Evolutionary conservation across 2,329 filamentous ascomycete genomes (phyloP).

Genomic region (Colletotrichum acutatum): DNA sequence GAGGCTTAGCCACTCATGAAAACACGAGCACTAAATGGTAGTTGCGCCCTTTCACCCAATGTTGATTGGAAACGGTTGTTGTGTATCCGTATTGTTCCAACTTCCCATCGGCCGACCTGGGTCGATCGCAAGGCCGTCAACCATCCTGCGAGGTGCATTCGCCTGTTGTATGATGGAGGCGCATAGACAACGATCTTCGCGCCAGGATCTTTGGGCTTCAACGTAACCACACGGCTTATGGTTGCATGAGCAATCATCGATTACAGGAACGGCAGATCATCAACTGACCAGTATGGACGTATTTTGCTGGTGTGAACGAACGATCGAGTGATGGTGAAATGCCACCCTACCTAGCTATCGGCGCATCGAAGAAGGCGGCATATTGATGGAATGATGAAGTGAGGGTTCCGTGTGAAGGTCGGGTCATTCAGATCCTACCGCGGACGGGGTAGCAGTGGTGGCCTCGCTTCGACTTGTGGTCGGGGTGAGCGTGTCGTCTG

Average conservation of each 20-base stretch:
- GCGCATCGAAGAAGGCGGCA: neutral
- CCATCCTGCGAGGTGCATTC: neutral
- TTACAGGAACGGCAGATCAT: conserved; percentile 24
- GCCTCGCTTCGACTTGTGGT: neutral
- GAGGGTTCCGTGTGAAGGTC: neutral
- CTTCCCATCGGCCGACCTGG: neutral
- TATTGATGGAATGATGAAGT: neutral
- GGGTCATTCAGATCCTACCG: neutral
- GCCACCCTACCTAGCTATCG: neutral
- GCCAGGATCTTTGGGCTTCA: conserved; percentile 8
- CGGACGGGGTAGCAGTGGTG: neutral
- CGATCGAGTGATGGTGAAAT: conserved; percentile 9
- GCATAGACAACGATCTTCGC: neutral
- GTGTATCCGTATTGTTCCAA: neutral
- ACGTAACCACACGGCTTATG: conserved; percentile 18
- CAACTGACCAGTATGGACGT: conserved; percentile 9
- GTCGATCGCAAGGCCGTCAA: too few species aligned
- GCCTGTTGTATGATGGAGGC: neutral
- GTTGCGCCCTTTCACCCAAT: neutral
- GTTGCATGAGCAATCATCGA: conserved; percentile 7
- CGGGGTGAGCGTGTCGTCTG: neutral
- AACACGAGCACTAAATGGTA: neutral
- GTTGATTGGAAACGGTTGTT: neutral
- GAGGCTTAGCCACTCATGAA: neutral
- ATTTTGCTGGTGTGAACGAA: conserved; percentile 5